Percentiles rank a stretch among this genome's conserved stretches.
Conservation (phyloP, 2,329 filamentous ascomycete species). For the Botrytis medusae region DNA sequence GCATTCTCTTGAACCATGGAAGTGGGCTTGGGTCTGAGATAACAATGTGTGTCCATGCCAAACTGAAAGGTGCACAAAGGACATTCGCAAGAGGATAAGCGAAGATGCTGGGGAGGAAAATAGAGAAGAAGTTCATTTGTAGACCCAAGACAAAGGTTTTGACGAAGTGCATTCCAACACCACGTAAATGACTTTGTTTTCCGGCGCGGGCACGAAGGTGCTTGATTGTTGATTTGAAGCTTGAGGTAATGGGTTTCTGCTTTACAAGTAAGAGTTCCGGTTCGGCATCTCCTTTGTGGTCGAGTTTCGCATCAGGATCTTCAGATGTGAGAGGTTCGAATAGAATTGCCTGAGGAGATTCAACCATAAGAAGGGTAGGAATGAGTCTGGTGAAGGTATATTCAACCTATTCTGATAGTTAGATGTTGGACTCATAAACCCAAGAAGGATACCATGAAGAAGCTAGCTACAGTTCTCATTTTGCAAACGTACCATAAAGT, state of each 20-base stretch:
- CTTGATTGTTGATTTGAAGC: conserved; percentile 55
- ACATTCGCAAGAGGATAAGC: conserved; percentile 59
- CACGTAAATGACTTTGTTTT: conserved; percentile 67
- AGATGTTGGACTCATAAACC: conserved; percentile 2
- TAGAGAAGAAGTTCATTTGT: conserved; percentile 42
- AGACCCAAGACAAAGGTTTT: conserved; percentile 45
- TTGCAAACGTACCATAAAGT: conserved; percentile 27
- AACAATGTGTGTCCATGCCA: conserved; percentile 83
- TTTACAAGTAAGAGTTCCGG: conserved; percentile 48
- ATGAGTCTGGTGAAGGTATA: conserved; percentile 63
- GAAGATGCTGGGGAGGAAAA: conserved; percentile 46
- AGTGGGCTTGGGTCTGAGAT: conserved; percentile 67
- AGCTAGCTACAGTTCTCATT: background rate
- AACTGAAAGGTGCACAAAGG: conserved; percentile 64
- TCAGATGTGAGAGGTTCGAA: conserved; percentile 45
- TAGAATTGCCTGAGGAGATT: conserved; percentile 53
- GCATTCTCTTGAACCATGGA: conserved; percentile 64
- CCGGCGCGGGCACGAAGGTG: conserved; percentile 66
- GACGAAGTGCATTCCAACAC: conserved; percentile 53
- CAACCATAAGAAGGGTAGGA: conserved; percentile 62
- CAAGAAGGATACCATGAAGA: background rate
- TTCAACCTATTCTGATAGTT: conserved; percentile 39
- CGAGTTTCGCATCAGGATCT: conserved; percentile 38
- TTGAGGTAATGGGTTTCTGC: conserved; percentile 60
- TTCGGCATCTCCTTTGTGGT: conserved; percentile 38